phyloP scores from a whole-genome alignment of 2,329 filamentous ascomycete genomes.

The Aspergillus sp. region DNA sequence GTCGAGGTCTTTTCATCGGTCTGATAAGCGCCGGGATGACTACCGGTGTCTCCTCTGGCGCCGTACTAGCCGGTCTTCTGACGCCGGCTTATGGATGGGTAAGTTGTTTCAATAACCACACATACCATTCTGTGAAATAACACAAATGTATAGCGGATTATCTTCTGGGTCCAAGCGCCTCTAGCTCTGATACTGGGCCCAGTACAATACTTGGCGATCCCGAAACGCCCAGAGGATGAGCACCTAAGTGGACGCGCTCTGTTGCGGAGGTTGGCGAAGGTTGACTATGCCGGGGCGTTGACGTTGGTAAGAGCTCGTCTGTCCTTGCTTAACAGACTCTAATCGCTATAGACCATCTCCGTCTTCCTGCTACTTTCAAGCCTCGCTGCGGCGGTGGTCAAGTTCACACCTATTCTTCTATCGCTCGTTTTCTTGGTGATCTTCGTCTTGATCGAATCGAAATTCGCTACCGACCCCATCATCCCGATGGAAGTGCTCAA shows the following conservation, averaged over 20 bases:
- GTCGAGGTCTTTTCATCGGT: slow-evolving; percentile 72
- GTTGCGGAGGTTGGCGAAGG: slow-evolving; percentile 59
- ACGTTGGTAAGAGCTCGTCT: slow-evolving; percentile 56
- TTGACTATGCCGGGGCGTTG: slow-evolving; percentile 75
- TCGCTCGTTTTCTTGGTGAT: slow-evolving; percentile 60
- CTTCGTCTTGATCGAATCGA: slow-evolving; percentile 65
- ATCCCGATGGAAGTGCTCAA: slow-evolving; percentile 71
- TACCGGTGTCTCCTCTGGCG: slow-evolving; percentile 69
- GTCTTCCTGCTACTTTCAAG: slow-evolving; percentile 73
- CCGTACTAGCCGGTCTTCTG: slow-evolving; percentile 68
- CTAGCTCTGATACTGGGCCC: slow-evolving; percentile 62
- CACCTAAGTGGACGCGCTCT: slow-evolving; percentile 43
- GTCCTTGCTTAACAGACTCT: background rate
- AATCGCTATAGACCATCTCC: slow-evolving; percentile 54
- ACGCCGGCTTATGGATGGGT: slow-evolving; percentile 70
- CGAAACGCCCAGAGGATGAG: slow-evolving; percentile 46
- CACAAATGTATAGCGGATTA: slow-evolving; percentile 55
- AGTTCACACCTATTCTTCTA: slow-evolving; percentile 60
- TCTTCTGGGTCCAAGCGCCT: slow-evolving; percentile 74
- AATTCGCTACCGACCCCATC: slow-evolving; percentile 67
- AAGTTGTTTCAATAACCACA: slow-evolving; percentile 31
- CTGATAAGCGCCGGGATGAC: slow-evolving; percentile 74
- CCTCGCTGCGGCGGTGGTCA: slow-evolving; percentile 65
- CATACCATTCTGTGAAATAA: background rate
- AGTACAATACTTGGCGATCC: slow-evolving; percentile 67